A percentile compares a stretch with the other conserved stretches of the same genome.
phyloP scores from a whole-genome alignment of 805 yeast genomes.

The Starmerella sirachaensis region DNA sequence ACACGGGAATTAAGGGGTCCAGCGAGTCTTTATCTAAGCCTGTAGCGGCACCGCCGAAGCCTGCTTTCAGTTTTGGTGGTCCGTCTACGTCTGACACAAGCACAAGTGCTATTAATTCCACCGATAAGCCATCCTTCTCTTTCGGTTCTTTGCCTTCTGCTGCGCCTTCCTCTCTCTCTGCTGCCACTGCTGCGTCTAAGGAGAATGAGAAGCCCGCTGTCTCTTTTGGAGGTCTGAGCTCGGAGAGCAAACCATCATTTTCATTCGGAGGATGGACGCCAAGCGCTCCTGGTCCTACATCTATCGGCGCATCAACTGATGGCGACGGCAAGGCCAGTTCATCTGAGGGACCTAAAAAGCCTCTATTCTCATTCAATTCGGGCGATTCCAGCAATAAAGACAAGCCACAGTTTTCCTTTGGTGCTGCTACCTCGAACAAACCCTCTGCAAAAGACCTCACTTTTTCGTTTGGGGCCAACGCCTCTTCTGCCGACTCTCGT shows the following conservation, averaged over 20 bases:
- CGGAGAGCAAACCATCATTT: no score
- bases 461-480: no score
- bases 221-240: no score
- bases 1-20: no score
- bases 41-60: constrained; percentile 1
- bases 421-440: constrained; percentile 4
- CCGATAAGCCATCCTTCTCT: constrained; percentile 12
- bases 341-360: neutral
- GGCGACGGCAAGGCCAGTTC: no score
- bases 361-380: constrained; percentile 1
- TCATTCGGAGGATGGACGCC: no score
- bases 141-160: constrained; percentile 6
- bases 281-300: neutral
- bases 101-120: constrained; percentile 2
- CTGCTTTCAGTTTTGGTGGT: constrained; percentile 10
- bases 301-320: no score
- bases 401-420: constrained; percentile 14
- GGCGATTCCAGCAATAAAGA: neutral
- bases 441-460: no score
- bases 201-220: no score
- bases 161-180: constrained; percentile 1
- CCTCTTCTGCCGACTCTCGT: no score
- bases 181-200: no score
- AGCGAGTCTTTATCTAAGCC: no score
- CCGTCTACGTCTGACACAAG: constrained; percentile 1